phyloP scores from a whole-genome alignment of 2,329 filamentous ascomycete species.

The Fusarium anthophilum region DNA sequence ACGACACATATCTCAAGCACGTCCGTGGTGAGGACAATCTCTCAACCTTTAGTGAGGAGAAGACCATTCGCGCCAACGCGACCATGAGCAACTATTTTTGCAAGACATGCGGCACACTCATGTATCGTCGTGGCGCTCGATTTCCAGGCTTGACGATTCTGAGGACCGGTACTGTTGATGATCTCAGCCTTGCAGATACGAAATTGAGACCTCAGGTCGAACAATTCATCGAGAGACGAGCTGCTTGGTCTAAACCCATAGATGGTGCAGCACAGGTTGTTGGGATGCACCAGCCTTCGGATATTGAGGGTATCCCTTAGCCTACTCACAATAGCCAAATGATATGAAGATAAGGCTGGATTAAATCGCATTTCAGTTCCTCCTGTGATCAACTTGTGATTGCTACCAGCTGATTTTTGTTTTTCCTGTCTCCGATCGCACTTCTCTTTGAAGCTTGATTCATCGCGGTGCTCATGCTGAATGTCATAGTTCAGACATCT shows the following conservation, averaged over 20 bases:
- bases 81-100: slow-evolving; percentile 72
- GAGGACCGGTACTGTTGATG: slow-evolving; percentile 69
- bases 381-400: background rate
- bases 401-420: background rate
- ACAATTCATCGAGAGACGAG: slow-evolving; percentile 61
- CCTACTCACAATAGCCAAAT: background rate
- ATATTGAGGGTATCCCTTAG: background rate
- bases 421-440: background rate
- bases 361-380: background rate
- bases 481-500: background rate
- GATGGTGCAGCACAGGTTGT: background rate
- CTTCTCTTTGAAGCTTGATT: background rate
- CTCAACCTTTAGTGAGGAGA: background rate
- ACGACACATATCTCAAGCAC: background rate
- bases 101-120: slow-evolving; percentile 65
- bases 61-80: background rate
- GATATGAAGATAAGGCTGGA: background rate
- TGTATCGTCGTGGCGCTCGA: slow-evolving; percentile 61
- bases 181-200: slow-evolving; percentile 66
- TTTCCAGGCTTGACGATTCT: slow-evolving; percentile 60
- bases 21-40: background rate
- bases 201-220: slow-evolving; percentile 64
- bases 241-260: slow-evolving; percentile 46
- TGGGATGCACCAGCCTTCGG: background rate
- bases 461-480: background rate